Evolutionary conservation across 345 rosid genomes (phyloP), one percentile per base, ranked within the genome.

Genomic region (Nasturtium officinale): DNA sequence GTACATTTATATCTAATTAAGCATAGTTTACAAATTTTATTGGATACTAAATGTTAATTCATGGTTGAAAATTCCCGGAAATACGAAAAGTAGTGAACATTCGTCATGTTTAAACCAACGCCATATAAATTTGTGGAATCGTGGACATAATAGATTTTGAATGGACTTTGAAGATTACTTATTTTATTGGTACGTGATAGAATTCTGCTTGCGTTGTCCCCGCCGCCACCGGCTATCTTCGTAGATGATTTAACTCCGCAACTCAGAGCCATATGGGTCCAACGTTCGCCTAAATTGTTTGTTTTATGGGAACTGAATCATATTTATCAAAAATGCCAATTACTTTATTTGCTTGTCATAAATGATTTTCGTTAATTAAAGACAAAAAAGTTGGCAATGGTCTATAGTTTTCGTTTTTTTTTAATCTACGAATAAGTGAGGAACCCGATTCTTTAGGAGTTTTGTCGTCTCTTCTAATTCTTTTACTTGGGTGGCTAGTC

Each of bases 401-500:
- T n/a, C 21, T 35, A 69, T 45, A 54, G 18, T 6, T 23, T 23
- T 69, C 23, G 15, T 21, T 11, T 60, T 15, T 42, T 46, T 33
- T 37, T n/a, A n/a, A n/a, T n/a, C 1, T 25, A 23, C 25, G 1
- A 69, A 10, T 23, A 7, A 38, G 3, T 20, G 11, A 18, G 40
- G 80, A 55, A 77, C 18, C 76, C 9, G 76, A 64, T 70, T 56
- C 71, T 46, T 18, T 26, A 45, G 16, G 15, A 53, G 43, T 37
- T 17, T 52, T 76, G 57, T 43, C 50, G n/a, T 16, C 65, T 45
- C 32, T 53, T 68, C 43, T 5, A 9, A 16, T 38, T 25, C 35
- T 50, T 67, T 40, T 53, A 68, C 56, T 68, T 26, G 69, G 26
- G 62, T 74, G 78, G 67, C 74, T 46, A 35, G n/a, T n/a, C n/a